Base-by-base conservation (phyloP, 768 basidiomycete species). In the Russula sp. region DNA sequence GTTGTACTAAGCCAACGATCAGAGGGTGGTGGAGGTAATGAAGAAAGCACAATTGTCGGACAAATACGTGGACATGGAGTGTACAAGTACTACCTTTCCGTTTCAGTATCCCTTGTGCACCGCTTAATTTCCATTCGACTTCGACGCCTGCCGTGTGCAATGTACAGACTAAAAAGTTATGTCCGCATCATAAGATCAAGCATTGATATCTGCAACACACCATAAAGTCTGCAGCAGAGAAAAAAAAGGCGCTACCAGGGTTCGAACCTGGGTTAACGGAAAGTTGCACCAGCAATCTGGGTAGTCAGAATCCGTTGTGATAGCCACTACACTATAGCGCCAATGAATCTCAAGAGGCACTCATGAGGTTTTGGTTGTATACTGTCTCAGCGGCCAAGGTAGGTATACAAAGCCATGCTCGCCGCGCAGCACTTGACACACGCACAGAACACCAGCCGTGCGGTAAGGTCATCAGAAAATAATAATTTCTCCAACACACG, bases 241-340 rank as follows among this genome's bases (percentile, higher is more conserved):
- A 63, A 47, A 18, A 6, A 1, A 59, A 63, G 62, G 62, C 57
- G 31, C 62, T 55, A 63, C 62, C 62, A 63, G 62, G 62, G 62
- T 63, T 63, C 62, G 57, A 63, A 63, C 62, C 62, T 63, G 62
- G 62, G 62, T 59, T 64, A 64, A 44, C 57, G 57, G 63, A 64
- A 63, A 50, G 4, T 45, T 10, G 9, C n/a, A 0, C 6, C 1
- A 22, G 10, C 27, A 3, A 37, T 8, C 3, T 10, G 13, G 13
- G 6, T 1, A 18, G 52, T 64, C 63, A 64, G 63, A 64, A 64
- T 64, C 63, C 53, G 63, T 44, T 59, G 63, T 64, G 63, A 64
- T 64, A 64, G 63, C 63, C 63, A 64, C 63, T 64, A 64, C 63
- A 64, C 63, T 64, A 64, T 64, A 55, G 63, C 63, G 63, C 63